phyloP scores from a whole-genome alignment of 2,329 filamentous ascomycete genomes.

The Juglanconis juglandina region DNA sequence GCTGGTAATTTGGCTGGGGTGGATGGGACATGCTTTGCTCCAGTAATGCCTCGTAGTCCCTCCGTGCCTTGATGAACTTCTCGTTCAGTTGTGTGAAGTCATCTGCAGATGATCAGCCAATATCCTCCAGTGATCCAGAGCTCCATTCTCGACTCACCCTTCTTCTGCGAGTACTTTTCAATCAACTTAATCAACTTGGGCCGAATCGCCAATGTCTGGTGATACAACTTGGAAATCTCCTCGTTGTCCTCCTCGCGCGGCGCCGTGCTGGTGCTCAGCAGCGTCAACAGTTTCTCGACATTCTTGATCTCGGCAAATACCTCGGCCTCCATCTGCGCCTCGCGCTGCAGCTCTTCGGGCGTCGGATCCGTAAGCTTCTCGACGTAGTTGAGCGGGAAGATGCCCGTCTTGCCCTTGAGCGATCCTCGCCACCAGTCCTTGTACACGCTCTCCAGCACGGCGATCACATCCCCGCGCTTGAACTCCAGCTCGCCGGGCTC shows the following conservation, averaged over 20 bases:
- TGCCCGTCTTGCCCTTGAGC: slow-evolving; percentile 88
- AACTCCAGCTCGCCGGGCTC: slow-evolving; percentile 95
- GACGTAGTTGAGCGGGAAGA: slow-evolving; percentile 97
- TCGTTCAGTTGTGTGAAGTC: slow-evolving; percentile 98
- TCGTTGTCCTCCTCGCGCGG: slow-evolving; percentile 89
- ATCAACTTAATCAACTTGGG: slow-evolving; percentile 98
- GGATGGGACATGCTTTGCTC: slow-evolving; percentile 96
- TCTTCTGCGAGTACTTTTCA: slow-evolving; percentile 98
- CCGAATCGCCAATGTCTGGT: slow-evolving; percentile 88
- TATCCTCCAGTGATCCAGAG: neutral
- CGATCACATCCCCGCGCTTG: slow-evolving; percentile 94
- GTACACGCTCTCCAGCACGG: slow-evolving; percentile 94
- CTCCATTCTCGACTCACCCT: slow-evolving; percentile 56
- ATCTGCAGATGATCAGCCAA: slow-evolving; percentile 50
- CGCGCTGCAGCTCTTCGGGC: slow-evolving; percentile 85
- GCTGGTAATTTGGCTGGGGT: slow-evolving; percentile 73
- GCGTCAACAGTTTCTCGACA: slow-evolving; percentile 70
- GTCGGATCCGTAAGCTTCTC: slow-evolving; percentile 96
- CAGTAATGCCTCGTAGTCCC: slow-evolving; percentile 93
- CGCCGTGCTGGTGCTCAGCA: slow-evolving; percentile 81
- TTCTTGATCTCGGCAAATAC: slow-evolving; percentile 65
- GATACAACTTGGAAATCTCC: slow-evolving; percentile 91
- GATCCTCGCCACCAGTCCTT: slow-evolving; percentile 99
- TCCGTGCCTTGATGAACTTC: slow-evolving; percentile 97
- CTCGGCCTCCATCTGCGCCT: slow-evolving; percentile 88